phyloP scores from a whole-genome alignment of 1,139 yeast genomes.

The Diutina scorzettiae region DNA sequence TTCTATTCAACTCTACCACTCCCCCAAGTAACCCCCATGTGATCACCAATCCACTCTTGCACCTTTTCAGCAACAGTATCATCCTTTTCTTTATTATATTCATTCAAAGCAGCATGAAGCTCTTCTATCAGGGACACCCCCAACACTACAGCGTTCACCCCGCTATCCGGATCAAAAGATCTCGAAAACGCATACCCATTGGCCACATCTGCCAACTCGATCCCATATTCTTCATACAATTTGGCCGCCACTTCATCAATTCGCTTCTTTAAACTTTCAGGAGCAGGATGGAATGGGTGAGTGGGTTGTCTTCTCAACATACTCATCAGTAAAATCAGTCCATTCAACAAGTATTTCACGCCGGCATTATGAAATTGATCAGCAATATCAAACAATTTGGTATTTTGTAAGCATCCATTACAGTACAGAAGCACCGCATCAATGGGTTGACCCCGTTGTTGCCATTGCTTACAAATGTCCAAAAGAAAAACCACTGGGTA shows the following conservation, averaged over 20 bases:
- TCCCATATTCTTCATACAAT: constrained; percentile 21
- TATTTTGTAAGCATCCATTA: constrained; percentile 75
- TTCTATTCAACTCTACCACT: neutral
- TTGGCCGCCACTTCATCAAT: constrained; percentile 42
- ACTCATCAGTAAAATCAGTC: constrained; percentile 85
- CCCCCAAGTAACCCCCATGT: neutral
- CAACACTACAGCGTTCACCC: constrained; percentile 40
- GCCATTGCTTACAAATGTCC: constrained; percentile 25
- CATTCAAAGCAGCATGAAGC: constrained; percentile 47
- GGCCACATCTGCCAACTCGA: constrained; percentile 73
- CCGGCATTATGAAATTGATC: constrained; percentile 38
- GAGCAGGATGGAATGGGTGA: constrained; percentile 73
- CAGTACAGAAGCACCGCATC: constrained; percentile 75
- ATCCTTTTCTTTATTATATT: constrained; percentile 39
- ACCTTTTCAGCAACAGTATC: constrained; percentile 16
- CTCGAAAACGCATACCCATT: constrained; percentile 51
- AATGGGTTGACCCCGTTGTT: constrained; percentile 26
- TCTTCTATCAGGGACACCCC: constrained; percentile 62
- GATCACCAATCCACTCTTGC: constrained; percentile 1
- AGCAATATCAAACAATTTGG: constrained; percentile 36
- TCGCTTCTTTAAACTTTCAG: constrained; percentile 40
- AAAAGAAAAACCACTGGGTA: constrained; percentile 67
- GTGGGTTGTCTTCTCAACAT: constrained; percentile 58
- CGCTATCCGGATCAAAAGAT: neutral
- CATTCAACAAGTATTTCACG: constrained; percentile 52